Conservation (phyloP, 164 flowering plant genomes). For the Nelumbo lutea region DNA sequence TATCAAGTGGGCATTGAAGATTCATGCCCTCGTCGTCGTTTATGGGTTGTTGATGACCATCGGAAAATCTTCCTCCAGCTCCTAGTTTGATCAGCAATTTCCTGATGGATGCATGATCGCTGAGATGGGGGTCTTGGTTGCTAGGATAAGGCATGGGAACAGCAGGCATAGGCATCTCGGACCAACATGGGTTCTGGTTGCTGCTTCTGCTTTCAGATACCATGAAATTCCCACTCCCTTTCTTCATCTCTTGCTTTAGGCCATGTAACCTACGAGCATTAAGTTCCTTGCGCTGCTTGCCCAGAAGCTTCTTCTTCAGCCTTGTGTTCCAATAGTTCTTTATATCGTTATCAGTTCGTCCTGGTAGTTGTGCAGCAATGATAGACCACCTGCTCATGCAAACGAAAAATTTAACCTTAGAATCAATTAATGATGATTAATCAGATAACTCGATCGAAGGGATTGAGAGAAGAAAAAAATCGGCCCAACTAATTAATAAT, state of each 20-base stretch:
- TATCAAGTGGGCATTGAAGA: slow-evolving; percentile 20
- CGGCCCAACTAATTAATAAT: no score
- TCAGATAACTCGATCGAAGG: no score
- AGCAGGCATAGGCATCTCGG: slow-evolving; percentile 16
- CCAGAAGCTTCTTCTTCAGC: slow-evolving; percentile 75
- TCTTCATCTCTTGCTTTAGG: slow-evolving; percentile 41
- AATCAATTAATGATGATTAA: no score
- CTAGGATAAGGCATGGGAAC: slow-evolving; percentile 9
- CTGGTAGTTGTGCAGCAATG: slow-evolving; percentile 81
- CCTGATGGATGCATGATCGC: slow-evolving; percentile 39
- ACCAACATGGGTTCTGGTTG: slow-evolving; percentile 30
- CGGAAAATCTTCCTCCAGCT: slow-evolving; percentile 56
- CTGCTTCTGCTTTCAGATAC: neutral
- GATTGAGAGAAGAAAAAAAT: no score
- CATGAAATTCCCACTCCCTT: slow-evolving; percentile 16
- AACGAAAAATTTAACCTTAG: neutral
- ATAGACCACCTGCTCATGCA: slow-evolving; percentile 66
- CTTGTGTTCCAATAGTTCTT: slow-evolving; percentile 92
- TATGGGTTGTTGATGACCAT: slow-evolving; percentile 16
- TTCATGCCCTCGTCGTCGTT: neutral
- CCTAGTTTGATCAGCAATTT: slow-evolving; percentile 53
- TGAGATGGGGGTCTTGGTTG: slow-evolving; percentile 14
- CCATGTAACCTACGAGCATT: slow-evolving; percentile 28
- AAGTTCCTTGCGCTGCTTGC: slow-evolving; percentile 57
- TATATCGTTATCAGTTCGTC: slow-evolving; percentile 80